phyloP scores from a whole-genome alignment of 73 alveolate species.

The Paramecium tetraurelia region DNA sequence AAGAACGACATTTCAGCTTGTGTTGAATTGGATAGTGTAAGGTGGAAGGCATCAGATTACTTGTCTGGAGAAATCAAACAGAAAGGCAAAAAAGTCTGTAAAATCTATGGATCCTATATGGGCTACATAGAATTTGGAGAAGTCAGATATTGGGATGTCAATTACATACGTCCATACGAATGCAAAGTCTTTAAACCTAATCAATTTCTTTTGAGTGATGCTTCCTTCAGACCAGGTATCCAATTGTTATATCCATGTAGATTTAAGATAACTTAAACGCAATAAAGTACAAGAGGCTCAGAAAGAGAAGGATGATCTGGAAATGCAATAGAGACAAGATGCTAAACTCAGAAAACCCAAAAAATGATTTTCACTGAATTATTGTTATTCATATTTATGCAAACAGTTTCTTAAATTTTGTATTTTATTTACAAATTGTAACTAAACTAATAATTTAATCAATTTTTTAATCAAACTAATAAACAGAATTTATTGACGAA shows the following conservation, averaged over 20 bases:
- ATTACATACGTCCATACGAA: constrained; percentile 62
- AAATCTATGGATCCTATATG: constrained; percentile 87
- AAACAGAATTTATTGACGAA: no score
- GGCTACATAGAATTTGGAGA: constrained; percentile 94
- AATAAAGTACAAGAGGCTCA: constrained; percentile 42
- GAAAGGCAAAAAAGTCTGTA: constrained; percentile 70
- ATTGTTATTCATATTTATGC: constrained; percentile 8
- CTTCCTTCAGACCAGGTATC: neutral
- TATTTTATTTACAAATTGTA: no score
- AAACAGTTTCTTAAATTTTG: neutral
- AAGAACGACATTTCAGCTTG: constrained; percentile 72
- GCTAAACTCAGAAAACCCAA: constrained; percentile 51
- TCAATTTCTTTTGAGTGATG: neutral
- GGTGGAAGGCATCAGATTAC: constrained; percentile 73
- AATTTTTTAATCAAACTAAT: no score
- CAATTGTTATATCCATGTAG: neutral
- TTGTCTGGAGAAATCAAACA: constrained; percentile 81
- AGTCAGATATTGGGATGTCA: constrained; percentile 91
- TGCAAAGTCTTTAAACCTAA: constrained; percentile 36
- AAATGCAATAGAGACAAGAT: constrained; percentile 45
- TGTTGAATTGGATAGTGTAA: constrained; percentile 64
- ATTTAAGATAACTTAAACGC: neutral
- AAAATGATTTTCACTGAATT: constrained; percentile 10
- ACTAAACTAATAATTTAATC: no score
- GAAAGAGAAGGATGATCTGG: constrained; percentile 35